phyloP scores from a whole-genome alignment of 106 monocot genomes.

The Iris macrosiphon region DNA sequence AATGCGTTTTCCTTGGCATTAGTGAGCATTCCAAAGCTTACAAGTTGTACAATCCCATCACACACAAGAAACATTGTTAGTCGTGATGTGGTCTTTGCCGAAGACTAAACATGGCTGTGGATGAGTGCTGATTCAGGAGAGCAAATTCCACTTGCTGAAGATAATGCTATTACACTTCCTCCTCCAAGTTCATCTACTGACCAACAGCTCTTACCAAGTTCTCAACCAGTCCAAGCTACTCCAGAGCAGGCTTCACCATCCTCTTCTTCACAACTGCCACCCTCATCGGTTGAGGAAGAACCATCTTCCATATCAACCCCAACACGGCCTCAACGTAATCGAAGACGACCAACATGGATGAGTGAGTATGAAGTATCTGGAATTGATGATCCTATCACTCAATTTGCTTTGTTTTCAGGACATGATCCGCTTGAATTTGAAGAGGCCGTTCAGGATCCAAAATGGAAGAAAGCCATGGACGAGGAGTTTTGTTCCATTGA shows the following conservation, averaged over 20 bases:
- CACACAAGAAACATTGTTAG: not conserved
- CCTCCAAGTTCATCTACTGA: no score
- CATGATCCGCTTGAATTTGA: not conserved
- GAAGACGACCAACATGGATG: not conserved
- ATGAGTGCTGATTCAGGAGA: not conserved
- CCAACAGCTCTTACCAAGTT: no score
- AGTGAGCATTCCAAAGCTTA: constrained; percentile 2
- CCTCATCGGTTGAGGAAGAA: no score
- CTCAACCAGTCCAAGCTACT: no score
- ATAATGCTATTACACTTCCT: no score
- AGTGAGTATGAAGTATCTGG: not conserved
- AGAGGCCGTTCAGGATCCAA: not conserved
- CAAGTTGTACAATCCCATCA: not conserved
- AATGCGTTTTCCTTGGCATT: not conserved
- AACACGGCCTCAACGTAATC: no score
- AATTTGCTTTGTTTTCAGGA: no score
- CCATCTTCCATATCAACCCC: no score
- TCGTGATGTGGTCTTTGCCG: not conserved
- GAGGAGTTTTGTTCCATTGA: not conserved
- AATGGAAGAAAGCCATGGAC: constrained; percentile 1
- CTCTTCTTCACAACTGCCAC: no score
- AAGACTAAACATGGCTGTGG: not conserved
- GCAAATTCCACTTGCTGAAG: not conserved
- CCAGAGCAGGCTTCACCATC: no score
- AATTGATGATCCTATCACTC: not conserved